Conservation (phyloP, 345 rosid genomes). For the Salix viminalis region DNA sequence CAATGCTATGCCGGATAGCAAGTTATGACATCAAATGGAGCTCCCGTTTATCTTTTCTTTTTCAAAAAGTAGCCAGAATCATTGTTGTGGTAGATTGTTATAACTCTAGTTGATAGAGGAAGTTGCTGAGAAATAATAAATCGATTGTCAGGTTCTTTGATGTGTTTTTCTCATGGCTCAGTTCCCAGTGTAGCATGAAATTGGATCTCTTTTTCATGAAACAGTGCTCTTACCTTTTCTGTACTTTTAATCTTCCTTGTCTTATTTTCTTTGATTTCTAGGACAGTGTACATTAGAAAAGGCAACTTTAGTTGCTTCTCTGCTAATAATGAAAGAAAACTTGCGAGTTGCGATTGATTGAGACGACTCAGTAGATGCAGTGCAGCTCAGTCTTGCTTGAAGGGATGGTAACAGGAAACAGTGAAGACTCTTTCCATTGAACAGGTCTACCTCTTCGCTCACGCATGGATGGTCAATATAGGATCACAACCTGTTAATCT, state of each 20-base stretch:
- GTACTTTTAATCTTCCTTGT: neutral
- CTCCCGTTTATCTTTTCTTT: neutral
- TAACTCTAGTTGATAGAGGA: conserved; percentile 3
- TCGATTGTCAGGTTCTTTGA: neutral
- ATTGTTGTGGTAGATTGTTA: neutral
- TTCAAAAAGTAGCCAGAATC: neutral
- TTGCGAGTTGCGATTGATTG: too few species aligned
- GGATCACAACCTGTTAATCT: too few species aligned
- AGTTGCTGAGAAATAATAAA: neutral
- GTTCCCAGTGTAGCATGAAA: neutral
- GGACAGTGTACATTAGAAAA: too few species aligned
- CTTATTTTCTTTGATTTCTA: too few species aligned
- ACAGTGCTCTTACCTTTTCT: neutral
- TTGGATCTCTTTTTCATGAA: neutral
- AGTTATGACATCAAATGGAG: conserved; percentile 3
- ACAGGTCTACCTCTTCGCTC: too few species aligned
- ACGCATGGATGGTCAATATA: too few species aligned
- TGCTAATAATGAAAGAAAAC: too few species aligned
- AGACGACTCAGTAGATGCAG: too few species aligned
- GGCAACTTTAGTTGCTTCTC: too few species aligned
- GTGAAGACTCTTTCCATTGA: too few species aligned
- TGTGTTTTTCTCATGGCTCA: neutral
- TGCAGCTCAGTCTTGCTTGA: too few species aligned
- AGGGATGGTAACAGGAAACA: too few species aligned
- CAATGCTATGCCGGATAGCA: neutral